Evolutionary conservation across 306 rosid species (phyloP).

Genomic region (Prosopis cineraria): DNA sequence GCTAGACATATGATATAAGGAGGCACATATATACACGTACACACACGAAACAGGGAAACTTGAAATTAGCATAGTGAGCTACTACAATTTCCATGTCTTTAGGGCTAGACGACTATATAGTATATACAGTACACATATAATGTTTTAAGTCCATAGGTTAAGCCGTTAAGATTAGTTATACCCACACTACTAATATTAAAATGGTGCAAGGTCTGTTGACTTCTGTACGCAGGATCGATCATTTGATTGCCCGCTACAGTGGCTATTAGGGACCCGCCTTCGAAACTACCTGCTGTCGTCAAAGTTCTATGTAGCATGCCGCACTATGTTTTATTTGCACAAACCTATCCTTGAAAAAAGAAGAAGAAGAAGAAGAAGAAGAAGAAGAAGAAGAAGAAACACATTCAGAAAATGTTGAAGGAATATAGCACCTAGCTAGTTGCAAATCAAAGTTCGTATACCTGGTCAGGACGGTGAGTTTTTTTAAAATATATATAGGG

Average conservation of each 20-base stretch:
- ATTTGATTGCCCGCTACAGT: background rate
- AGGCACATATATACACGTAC: background rate
- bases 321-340: conserved; percentile 19
- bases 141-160: background rate
- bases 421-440: background rate
- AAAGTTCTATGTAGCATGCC: background rate
- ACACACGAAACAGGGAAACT: background rate
- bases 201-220: background rate
- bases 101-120: background rate
- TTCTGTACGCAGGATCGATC: background rate
- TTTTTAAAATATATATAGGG: background rate
- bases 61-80: background rate
- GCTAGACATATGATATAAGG: background rate
- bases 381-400: background rate
- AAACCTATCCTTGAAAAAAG: background rate
- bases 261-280: background rate
- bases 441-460: conserved; percentile 9
- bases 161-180: background rate
- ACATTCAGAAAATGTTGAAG: background rate
- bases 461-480: conserved; percentile 40
- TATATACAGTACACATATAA: background rate
- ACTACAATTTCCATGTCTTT: background rate
- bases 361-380: background rate
- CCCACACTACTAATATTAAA: background rate
- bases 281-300: background rate